phyloP scores from a whole-genome alignment of 2,329 filamentous ascomycete species.

The Fusarium chlamydosporum region DNA sequence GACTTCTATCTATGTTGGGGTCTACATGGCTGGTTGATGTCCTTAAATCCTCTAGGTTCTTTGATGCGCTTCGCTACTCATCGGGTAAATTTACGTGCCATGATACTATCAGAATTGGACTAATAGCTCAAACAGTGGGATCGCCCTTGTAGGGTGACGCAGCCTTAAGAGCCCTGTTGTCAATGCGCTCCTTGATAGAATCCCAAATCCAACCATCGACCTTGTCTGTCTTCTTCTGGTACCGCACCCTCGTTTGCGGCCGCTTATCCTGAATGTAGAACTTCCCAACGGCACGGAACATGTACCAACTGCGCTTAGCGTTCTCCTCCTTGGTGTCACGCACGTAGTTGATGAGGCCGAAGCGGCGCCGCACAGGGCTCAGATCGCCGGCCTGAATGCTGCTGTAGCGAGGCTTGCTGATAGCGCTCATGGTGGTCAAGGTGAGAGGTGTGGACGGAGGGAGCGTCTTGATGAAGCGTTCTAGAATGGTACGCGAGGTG shows the following conservation, averaged over 20 bases:
- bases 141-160: conserved; percentile 19
- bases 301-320: conserved; percentile 57
- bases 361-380: conserved; percentile 50
- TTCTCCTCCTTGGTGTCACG: conserved; percentile 56
- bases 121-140: conserved; percentile 5
- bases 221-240: conserved; percentile 51
- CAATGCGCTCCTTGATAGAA: conserved; percentile 54
- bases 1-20: neutral
- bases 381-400: conserved; percentile 59
- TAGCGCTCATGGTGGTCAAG: conserved; percentile 68
- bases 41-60: neutral
- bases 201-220: conserved; percentile 61
- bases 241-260: conserved; percentile 38
- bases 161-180: conserved; percentile 39
- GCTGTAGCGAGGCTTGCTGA: conserved; percentile 68
- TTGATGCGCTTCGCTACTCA: neutral
- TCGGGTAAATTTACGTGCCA: neutral
- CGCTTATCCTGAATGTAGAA: conserved; percentile 57
- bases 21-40: neutral
- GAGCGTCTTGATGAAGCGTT: conserved; percentile 64
- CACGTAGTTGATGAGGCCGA: conserved; percentile 60
- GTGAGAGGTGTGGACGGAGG: conserved; percentile 64
- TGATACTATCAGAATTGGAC: neutral
- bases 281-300: conserved; percentile 56
- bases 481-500: conserved; percentile 68